Conservation (phyloP, 768 basidiomycete species). For the Termitomyces sp. region DNA sequence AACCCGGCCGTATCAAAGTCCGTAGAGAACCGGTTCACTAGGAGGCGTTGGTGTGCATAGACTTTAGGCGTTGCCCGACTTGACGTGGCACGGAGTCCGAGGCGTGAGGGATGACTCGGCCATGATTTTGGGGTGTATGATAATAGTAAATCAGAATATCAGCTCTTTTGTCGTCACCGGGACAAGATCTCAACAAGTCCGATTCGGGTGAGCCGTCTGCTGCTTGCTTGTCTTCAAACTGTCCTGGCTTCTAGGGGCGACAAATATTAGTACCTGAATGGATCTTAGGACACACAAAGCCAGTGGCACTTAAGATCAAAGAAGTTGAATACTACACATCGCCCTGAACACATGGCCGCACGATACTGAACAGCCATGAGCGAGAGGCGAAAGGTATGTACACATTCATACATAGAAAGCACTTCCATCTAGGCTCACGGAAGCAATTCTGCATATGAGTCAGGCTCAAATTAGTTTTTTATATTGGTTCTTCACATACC, state of each 20-base stretch:
- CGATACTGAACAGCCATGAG: not conserved
- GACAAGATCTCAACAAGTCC: conserved; percentile 1
- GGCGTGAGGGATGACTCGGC: conserved; percentile 6
- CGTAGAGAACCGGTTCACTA: conserved; percentile 3
- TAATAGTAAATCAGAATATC: not conserved
- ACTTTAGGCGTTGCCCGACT: conserved; percentile 17
- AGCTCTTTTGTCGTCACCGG: not conserved
- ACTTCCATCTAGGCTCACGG: not conserved
- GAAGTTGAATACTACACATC: not conserved
- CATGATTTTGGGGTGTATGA: conserved; percentile 2
- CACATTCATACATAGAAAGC: not conserved
- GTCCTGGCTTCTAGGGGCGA: not conserved
- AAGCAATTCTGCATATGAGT: not conserved
- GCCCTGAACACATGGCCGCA: not conserved
- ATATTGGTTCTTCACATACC: not conserved
- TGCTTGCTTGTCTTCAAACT: not conserved
- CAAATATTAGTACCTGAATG: conserved; percentile 2
- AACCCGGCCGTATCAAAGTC: conserved; percentile 5
- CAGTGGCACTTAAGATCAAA: conserved; percentile 3
- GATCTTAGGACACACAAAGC: conserved; percentile 7
- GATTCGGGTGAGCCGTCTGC: not conserved
- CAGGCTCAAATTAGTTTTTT: not conserved
- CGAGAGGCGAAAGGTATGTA: not conserved
- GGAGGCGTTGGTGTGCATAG: conserved; percentile 7
- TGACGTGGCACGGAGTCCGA: conserved; percentile 9